Percentiles rank a stretch among this genome's conserved stretches.
Conservation (phyloP, 192 early-diverging fungal genomes). For the Umbelopsis vinacea region DNA sequence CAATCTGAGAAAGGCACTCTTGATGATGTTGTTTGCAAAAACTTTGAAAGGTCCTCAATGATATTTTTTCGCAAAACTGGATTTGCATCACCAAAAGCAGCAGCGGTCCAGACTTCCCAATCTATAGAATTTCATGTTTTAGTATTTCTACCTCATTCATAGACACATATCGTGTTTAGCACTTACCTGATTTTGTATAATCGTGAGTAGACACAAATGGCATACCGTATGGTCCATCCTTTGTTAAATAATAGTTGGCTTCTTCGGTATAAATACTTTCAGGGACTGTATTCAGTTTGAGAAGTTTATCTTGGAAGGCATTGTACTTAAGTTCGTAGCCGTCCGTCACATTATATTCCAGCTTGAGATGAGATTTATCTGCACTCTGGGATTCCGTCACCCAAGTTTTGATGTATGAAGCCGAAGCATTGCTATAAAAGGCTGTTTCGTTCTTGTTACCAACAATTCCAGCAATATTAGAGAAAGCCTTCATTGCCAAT, state of each 20-base stretch:
- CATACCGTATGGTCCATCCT: neutral
- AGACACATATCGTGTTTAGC: neutral
- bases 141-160: neutral
- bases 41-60: slow-evolving; percentile 1
- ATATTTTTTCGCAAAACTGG: neutral
- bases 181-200: slow-evolving; percentile 14
- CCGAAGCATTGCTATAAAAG: slow-evolving; percentile 3
- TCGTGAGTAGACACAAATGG: slow-evolving; percentile 7
- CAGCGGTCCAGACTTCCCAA: slow-evolving; percentile 22
- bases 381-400: slow-evolving; percentile 6
- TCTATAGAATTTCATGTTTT: neutral
- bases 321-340: slow-evolving; percentile 18
- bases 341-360: slow-evolving; percentile 12
- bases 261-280: neutral
- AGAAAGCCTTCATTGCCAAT: neutral
- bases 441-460: slow-evolving; percentile 1
- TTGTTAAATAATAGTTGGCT: slow-evolving; percentile 1
- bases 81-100: slow-evolving; percentile 10
- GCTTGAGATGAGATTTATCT: slow-evolving; percentile 18
- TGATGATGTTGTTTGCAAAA: neutral
- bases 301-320: slow-evolving; percentile 15
- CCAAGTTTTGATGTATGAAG: slow-evolving; percentile 12
- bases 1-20: slow-evolving; percentile 23
- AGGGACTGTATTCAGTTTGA: neutral
- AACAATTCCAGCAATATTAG: slow-evolving; percentile 3